Evolutionary conservation across 371 early-diverging fungal genomes (phyloP).

Genomic region (Actinomucor elegans): DNA sequence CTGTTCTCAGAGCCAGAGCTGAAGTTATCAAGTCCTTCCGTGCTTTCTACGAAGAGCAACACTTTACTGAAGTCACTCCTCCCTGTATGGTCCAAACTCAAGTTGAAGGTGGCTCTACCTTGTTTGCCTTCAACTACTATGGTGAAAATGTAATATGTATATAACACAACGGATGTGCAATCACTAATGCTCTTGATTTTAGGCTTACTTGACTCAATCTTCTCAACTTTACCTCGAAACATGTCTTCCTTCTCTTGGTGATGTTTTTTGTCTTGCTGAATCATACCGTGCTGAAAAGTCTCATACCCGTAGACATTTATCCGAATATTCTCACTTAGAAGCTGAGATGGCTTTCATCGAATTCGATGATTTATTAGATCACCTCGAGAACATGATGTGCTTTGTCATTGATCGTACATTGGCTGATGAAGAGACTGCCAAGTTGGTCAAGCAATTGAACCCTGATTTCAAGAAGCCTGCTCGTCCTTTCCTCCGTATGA

Average conservation of each 20-base stretch:
- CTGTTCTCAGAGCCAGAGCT: conserved; percentile 91
- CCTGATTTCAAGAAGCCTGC: conserved; percentile 86
- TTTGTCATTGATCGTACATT: conserved; percentile 84
- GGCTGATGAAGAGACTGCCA: conserved; percentile 73
- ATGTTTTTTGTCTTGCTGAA: conserved; percentile 97
- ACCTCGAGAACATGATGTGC: conserved; percentile 92
- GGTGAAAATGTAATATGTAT: conserved; percentile 69
- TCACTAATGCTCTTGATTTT: not conserved
- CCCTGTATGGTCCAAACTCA: conserved; percentile 99
- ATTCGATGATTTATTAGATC: conserved; percentile 90
- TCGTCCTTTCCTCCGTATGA: conserved; percentile 96
- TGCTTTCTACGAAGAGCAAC: conserved; percentile 85
- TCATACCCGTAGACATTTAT: conserved; percentile 98
- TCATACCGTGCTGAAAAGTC: conserved; percentile 99
- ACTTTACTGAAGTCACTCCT: conserved; percentile 95
- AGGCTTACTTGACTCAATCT: conserved; percentile 99
- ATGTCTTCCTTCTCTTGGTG: conserved; percentile 93
- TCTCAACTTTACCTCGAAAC: conserved; percentile 99
- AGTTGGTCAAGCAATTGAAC: conserved; percentile 88
- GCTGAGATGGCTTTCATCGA: conserved; percentile 96
- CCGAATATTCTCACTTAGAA: conserved; percentile 99
- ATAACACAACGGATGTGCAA: too few species aligned
- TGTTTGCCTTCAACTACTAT: conserved; percentile 98
- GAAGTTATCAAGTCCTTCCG: conserved; percentile 92
- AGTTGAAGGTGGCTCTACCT: conserved; percentile 99